Base-by-base conservation (phyloP, 805 yeast species). In the Pichia californica region DNA sequence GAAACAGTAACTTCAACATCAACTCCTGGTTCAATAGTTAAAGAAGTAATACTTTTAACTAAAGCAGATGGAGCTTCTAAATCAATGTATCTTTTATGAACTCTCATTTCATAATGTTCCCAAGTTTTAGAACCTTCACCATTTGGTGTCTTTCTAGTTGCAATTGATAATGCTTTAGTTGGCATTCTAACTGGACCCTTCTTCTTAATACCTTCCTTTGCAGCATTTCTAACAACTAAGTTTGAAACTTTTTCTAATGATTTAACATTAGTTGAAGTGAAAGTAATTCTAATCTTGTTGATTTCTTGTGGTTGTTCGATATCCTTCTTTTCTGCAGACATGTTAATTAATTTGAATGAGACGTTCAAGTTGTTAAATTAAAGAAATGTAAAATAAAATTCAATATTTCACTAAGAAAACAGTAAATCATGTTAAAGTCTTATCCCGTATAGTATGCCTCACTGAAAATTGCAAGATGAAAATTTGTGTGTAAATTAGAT, bases 111-210 rank as follows among this genome's bases (percentile, higher is more conserved):
- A 75, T 82, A 93, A 65, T 94, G 78, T 72, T 93, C 99, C 97
- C 97, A 93, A 66, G 99, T 93, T 91, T 93, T 93, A 64, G 99
- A 93, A 93, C 99, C 99, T 81, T 93, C 97, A 93, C 99, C 99
- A 75, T 94, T 94, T 68, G 99, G 99, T 69, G 99, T 85, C 89
- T 93, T 93, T 87, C 99, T 88, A 86, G 99, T 93, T 77, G 95
- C 79, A 77, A 93, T 79, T 76, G 85, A 88, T 69, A 93, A 85
- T 63, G 85, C 93, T 85, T 89, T 93, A 76, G 99, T 93, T 79
- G 99, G 99, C 78, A 93, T 76, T 86, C 99, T 89, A 68, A 93
- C 96, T 63, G 99, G 99, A 70, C 99, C 99, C 81, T 88, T 91
- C 83, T 88, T 88, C 71, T 74, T 78, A 67, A 89, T 79, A 64